Evolutionary conservation across 495 filamentous ascomycete genomes (phyloP).

Genomic region (Penicillium cosmopolitanum): DNA sequence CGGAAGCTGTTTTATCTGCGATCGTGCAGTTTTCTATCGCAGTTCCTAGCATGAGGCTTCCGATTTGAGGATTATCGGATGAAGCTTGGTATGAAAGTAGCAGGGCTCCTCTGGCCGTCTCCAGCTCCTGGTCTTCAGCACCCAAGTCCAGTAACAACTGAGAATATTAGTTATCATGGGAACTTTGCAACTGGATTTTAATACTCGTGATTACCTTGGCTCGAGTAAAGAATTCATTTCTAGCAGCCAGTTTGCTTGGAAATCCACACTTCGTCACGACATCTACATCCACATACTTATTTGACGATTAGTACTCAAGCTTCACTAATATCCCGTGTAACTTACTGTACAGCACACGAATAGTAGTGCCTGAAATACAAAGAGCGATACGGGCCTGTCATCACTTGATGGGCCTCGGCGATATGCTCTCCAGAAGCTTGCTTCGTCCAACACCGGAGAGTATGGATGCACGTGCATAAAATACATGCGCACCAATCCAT

Average conservation of each 20-base stretch:
- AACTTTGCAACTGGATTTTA: neutral
- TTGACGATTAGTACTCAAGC: neutral
- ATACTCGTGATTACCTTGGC: neutral
- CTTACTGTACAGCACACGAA: slow-evolving; percentile 2
- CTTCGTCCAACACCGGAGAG: neutral
- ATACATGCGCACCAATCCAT: neutral
- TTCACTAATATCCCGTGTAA: neutral
- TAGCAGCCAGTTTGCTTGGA: neutral
- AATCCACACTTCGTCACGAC: neutral
- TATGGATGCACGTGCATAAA: slow-evolving; percentile 2
- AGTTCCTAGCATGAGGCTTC: slow-evolving; percentile 1
- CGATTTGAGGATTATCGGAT: slow-evolving; percentile 2
- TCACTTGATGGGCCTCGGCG: neutral
- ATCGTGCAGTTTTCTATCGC: neutral
- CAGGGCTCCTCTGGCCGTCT: neutral
- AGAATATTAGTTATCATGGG: neutral
- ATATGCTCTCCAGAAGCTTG: neutral
- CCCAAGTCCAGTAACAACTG: neutral
- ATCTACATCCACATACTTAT: neutral
- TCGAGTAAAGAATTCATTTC: neutral
- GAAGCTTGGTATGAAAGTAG: neutral
- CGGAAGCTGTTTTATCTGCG: neutral
- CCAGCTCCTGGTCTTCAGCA: neutral
- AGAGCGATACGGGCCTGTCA: neutral
- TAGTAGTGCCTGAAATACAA: neutral